Base-by-base conservation (phyloP, 2,329 filamentous ascomycete genomes). In the Didymella pinodella region DNA sequence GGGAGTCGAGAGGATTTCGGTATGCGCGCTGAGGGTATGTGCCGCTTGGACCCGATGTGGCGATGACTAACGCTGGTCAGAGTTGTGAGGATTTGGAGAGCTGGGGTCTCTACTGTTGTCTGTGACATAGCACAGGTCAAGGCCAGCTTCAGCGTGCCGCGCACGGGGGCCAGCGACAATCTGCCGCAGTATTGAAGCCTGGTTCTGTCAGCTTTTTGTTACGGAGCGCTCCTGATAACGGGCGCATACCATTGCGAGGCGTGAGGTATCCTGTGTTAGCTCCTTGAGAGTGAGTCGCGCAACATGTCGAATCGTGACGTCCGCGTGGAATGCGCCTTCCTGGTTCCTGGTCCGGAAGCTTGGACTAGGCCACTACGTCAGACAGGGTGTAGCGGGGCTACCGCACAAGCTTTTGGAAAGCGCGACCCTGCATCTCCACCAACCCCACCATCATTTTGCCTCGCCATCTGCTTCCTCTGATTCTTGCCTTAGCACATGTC, bases 101-200 rank as follows among this genome's bases (percentile, higher is more conserved):
- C 36, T 31, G 25, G 55, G 18, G 57, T 88, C 85, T 63, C 47
- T 70, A 70, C 89, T 91, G 71, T 90, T 87, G 70, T 93, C 88
- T 0, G 93, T 96, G 34, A 98, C 93, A 78, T 99, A 99, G 83
- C 94, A 98, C 44, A 99, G 85, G 75, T 99, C 95, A 26, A 99
- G 84, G 6, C 91, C 90, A 7, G 94, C 90, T 81, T 97, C 94
- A 29, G 90, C 85, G 75, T 98, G 93, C 69, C 89, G 87, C 59
- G 89, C 84, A 65, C 95, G 88, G 12, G 95, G 94, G 10, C 93
- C 90, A 44, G 95, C 93, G 62, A 98, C 92, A 64, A 98, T 91
- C 75, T 96, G 92, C 69, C 94, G 91, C 66, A 98, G 85, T 62
- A 98, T 80, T 28, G 75, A 77, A 46, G 75, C 75, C 75, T 77